Percentiles rank a stretch among this genome's conserved stretches.
These are phyloP conservation scores for Phialophora expanda DNA, from an alignment of 2,329 filamentous ascomycete species.

Conservation along the genomic window DNA sequence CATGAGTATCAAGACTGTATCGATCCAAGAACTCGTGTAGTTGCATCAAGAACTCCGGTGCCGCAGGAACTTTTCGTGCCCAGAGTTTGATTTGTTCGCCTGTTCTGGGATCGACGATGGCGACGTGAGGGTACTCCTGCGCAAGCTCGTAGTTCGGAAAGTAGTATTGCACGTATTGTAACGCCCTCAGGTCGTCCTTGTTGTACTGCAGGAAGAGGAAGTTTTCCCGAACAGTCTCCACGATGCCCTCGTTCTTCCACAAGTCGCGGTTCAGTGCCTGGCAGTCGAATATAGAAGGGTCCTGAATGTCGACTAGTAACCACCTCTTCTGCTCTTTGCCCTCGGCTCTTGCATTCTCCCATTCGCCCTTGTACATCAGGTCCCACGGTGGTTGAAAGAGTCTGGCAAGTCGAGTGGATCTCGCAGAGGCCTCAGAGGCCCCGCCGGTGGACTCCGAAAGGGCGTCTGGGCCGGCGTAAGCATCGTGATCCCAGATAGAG, in stretches of 20 bases:
- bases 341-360: conserved; percentile 81
- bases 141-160: conserved; percentile 77
- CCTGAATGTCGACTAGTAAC: conserved; percentile 94
- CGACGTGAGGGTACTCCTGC: conserved; percentile 94
- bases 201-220: conserved; percentile 96
- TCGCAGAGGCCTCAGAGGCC: conserved; percentile 68
- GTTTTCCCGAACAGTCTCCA: conserved; percentile 82
- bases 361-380: conserved; percentile 78
- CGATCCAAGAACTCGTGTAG: conserved; percentile 95
- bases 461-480: conserved; percentile 54
- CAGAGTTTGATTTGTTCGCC: conserved; percentile 97
- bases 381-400: conserved; percentile 93
- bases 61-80: conserved; percentile 78
- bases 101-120: conserved; percentile 92
- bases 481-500: conserved; percentile 58
- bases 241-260: conserved; percentile 85
- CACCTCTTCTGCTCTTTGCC: conserved; percentile 91
- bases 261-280: conserved; percentile 92
- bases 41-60: conserved; percentile 85
- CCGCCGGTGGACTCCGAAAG: conserved; percentile 68
- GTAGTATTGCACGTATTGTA: conserved; percentile 89
- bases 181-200: conserved; percentile 78
- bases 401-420: conserved; percentile 81
- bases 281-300: conserved; percentile 90
- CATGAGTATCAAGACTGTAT: conserved; percentile 85